These are phyloP conservation scores for Aureobasidium sp. DNA, from an alignment of 2,329 filamentous ascomycete genomes.

Conservation along the genomic window DNA sequence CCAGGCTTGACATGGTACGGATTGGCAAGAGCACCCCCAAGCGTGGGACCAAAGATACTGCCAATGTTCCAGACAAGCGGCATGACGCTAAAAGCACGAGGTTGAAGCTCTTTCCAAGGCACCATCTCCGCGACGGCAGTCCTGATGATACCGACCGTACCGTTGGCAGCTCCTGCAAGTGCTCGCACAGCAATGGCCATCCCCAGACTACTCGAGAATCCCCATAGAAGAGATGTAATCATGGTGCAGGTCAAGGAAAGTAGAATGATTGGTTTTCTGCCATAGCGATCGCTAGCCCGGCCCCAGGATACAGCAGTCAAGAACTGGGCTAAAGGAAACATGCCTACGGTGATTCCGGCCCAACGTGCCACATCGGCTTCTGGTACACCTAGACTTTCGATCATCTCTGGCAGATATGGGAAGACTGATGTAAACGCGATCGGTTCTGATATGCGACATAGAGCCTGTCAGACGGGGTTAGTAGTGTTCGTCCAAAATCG, in stretches of 20 bases:
- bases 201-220: conserved; percentile 67
- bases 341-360: conserved; percentile 78
- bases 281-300: conserved; percentile 66
- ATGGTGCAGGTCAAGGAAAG: conserved; percentile 70
- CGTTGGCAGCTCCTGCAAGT: conserved; percentile 77
- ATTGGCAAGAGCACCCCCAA: conserved; percentile 80
- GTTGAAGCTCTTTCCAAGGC: conserved; percentile 77
- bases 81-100: conserved; percentile 87
- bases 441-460: conserved; percentile 87
- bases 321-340: conserved; percentile 77
- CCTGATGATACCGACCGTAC: conserved; percentile 73
- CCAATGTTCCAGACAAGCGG: conserved; percentile 84
- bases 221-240: conserved; percentile 73
- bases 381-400: conserved; percentile 66
- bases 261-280: conserved; percentile 77
- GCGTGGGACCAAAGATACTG: conserved; percentile 76
- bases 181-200: conserved; percentile 75
- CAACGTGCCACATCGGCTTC: conserved; percentile 71
- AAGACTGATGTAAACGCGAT: conserved; percentile 90
- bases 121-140: conserved; percentile 93
- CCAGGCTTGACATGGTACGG: conserved; percentile 67
- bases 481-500: conserved; percentile 31
- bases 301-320: conserved; percentile 86
- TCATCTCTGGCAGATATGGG: conserved; percentile 88
- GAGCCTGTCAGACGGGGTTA: conserved; percentile 42